phyloP scores from a whole-genome alignment of 2,329 filamentous ascomycete species.

The Exserohilum turcica region DNA sequence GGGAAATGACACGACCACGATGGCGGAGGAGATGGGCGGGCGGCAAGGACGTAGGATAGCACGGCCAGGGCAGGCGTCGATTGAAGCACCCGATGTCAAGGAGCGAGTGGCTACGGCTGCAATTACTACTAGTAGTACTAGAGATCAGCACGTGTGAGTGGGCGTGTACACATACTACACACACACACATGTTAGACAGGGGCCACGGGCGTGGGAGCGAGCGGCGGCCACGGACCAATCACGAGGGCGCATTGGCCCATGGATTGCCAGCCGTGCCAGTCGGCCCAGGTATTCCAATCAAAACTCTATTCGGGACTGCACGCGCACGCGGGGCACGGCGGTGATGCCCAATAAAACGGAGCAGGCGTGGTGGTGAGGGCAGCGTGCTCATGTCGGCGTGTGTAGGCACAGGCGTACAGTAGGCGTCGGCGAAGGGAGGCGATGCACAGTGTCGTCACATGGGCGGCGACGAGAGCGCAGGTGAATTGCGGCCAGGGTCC shows the following conservation, averaged over 20 bases:
- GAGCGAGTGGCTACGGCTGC: constrained; percentile 2
- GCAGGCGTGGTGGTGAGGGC: not conserved
- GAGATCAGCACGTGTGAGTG: constrained; percentile 11
- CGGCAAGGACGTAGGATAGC: not conserved
- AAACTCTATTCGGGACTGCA: not conserved
- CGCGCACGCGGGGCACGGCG: constrained; percentile 7
- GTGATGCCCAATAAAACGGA: not conserved
- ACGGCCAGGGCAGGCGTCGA: not conserved
- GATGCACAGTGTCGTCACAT: constrained; percentile 14
- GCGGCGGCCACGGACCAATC: constrained; percentile 11
- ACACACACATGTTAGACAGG: too few species aligned
- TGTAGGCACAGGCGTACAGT: not conserved
- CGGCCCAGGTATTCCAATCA: not conserved
- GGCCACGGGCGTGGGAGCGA: constrained; percentile 16
- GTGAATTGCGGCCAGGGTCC: constrained; percentile 27
- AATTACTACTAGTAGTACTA: too few species aligned
- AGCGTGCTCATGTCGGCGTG: not conserved
- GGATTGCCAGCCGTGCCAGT: not conserved
- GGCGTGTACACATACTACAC: not conserved
- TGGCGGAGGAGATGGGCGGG: too few species aligned
- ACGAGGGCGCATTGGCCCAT: constrained; percentile 11
- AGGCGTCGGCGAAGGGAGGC: not conserved
- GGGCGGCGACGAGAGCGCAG: constrained; percentile 12
- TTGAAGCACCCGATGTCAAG: not conserved
- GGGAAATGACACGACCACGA: constrained; percentile 22